Evolutionary conservation across 192 early-diverging fungal species (phyloP).

Genomic region (Podila epigama): DNA sequence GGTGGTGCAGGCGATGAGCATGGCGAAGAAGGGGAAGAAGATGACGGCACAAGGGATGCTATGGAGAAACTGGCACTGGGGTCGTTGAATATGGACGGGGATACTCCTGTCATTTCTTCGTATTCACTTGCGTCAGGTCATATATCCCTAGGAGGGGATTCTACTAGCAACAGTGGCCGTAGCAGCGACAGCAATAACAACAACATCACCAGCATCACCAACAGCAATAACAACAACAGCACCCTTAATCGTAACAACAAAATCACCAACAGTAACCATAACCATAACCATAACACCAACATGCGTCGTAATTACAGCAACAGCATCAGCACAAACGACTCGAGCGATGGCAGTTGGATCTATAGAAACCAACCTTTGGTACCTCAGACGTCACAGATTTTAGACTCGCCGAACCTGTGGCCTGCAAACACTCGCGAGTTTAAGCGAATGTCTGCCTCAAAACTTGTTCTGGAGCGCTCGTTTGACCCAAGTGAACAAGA

Average conservation of each 20-base stretch:
- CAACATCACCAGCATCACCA: conserved; percentile 8
- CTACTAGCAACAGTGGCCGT: conserved; percentile 5
- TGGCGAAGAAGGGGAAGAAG: conserved; percentile 30
- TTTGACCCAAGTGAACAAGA: conserved; percentile 32
- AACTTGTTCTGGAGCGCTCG: conserved; percentile 38
- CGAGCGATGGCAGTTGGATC: not conserved
- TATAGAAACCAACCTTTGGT: not conserved
- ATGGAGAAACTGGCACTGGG: conserved; percentile 37
- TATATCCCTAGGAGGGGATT: too few relatives aligned
- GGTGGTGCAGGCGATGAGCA: not conserved
- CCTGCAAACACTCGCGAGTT: conserved; percentile 43
- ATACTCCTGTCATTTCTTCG: conserved; percentile 15
- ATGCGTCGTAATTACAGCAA: not conserved
- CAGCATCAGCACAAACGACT: not conserved
- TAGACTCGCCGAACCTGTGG: conserved; percentile 19
- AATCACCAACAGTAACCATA: not conserved
- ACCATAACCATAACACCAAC: not conserved
- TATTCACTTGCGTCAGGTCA: too few relatives aligned
- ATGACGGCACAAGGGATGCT: conserved; percentile 24
- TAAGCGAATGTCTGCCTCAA: conserved; percentile 46
- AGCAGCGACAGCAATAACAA: conserved; percentile 23
- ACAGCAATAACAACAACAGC: conserved; percentile 1
- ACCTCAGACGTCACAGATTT: not conserved
- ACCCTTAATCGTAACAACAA: not conserved
- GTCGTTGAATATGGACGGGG: conserved; percentile 36